Percentiles rank a stretch among this genome's conserved stretches.
phyloP scores from a whole-genome alignment of 164 flowering plant species.

The Nymphaea colorata region DNA sequence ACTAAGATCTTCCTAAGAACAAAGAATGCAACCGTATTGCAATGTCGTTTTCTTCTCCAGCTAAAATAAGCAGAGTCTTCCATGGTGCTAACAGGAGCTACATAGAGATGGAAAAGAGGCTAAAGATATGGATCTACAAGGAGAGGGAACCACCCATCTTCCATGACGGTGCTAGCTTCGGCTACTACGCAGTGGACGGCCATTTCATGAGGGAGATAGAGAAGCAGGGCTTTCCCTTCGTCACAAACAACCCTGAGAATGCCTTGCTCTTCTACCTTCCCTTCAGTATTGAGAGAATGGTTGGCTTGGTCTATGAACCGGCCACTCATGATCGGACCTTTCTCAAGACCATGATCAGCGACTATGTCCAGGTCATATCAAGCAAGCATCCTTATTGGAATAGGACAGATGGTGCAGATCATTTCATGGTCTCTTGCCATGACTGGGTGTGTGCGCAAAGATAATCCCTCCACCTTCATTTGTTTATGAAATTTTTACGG shows the following conservation, averaged over 20 bases:
- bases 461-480: too few relatives aligned
- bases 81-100: background rate
- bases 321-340: constrained; percentile 17
- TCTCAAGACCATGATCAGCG: constrained; percentile 26
- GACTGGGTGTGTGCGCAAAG: constrained; percentile 48
- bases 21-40: too few relatives aligned
- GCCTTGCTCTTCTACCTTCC: constrained; percentile 65
- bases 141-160: constrained; percentile 3
- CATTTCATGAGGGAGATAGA: constrained; percentile 1
- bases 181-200: background rate
- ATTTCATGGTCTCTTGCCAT: constrained; percentile 82
- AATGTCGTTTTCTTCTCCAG: too few relatives aligned
- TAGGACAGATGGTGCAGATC: constrained; percentile 58
- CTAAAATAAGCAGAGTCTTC: too few relatives aligned
- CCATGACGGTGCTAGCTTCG: background rate
- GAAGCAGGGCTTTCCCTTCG: background rate
- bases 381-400: constrained; percentile 71
- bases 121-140: constrained; percentile 2
- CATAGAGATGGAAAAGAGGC: constrained; percentile 3
- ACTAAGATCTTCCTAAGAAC: too few relatives aligned
- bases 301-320: constrained; percentile 36
- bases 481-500: too few relatives aligned
- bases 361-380: constrained; percentile 47
- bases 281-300: constrained; percentile 51
- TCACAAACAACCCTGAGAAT: constrained; percentile 10